A percentile compares a stretch with the other conserved stretches of the same genome.
Conservation (phyloP, 1,284 basidiomycete species). For the Pseudozyma hubeiensis region DNA sequence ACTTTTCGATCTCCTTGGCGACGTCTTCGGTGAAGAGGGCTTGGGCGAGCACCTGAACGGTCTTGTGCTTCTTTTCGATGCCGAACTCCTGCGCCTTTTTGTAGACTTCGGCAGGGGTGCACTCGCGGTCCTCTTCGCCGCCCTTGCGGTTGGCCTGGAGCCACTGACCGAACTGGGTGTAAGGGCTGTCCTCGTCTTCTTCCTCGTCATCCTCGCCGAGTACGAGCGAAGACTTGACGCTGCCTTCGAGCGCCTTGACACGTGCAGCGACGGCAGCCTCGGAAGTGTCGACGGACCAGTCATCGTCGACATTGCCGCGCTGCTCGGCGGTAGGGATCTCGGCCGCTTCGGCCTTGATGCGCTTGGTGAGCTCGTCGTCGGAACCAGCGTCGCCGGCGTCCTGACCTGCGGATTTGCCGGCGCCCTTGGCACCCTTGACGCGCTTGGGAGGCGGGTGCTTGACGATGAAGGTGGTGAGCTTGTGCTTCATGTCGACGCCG, state of each 20-base stretch:
- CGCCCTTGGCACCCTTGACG: conserved; percentile 67
- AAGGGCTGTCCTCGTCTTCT: conserved; percentile 73
- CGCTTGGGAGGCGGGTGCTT: conserved; percentile 90
- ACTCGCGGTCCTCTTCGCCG: conserved; percentile 57
- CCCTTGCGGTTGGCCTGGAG: conserved; percentile 80
- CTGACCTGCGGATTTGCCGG: conserved; percentile 75
- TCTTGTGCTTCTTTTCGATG: conserved; percentile 95
- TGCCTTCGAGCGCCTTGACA: conserved; percentile 80
- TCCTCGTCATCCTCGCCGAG: conserved; percentile 79
- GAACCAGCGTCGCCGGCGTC: conserved; percentile 67
- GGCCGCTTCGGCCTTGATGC: conserved; percentile 72
- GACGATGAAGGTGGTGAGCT: conserved; percentile 93
- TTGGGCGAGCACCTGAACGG: conserved; percentile 85
- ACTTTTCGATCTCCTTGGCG: conserved; percentile 79
- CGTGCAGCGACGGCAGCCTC: conserved; percentile 90
- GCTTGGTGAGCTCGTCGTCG: conserved; percentile 71
- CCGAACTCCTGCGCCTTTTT: conserved; percentile 91
- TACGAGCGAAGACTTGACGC: conserved; percentile 73
- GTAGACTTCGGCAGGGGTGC: conserved; percentile 75
- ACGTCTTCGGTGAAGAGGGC: conserved; percentile 86
- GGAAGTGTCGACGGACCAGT: conserved; percentile 91
- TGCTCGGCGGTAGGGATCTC: conserved; percentile 71
- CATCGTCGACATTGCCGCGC: conserved; percentile 72
- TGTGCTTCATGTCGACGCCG: conserved; percentile 95
- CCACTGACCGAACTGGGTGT: conserved; percentile 86